A percentile compares a stretch with the other conserved stretches of the same genome.
These are phyloP conservation scores for Prunus armeniaca DNA, from an alignment of 306 rosid genomes.

Conservation along the genomic window DNA sequence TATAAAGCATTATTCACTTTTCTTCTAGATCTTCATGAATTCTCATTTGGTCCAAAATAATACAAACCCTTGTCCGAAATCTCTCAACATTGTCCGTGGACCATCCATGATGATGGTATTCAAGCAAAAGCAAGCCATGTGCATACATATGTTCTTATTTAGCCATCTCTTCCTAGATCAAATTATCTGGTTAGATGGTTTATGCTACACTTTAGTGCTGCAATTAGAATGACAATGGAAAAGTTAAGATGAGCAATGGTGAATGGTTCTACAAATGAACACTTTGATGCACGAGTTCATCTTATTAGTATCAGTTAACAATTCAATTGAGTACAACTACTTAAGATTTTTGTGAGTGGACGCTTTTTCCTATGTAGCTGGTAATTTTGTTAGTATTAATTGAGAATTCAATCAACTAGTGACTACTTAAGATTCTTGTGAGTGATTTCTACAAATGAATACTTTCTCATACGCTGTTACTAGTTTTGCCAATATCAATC, in stretches of 20 bases:
- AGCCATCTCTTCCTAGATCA: background rate
- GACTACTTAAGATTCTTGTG: no score
- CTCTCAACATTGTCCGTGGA: slow-evolving; percentile 4
- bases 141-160: background rate
- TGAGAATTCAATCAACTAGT: background rate
- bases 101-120: background rate
- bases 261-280: no score
- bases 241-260: no score
- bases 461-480: background rate
- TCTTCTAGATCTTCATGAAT: slow-evolving; percentile 10
- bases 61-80: slow-evolving; percentile 7
- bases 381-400: background rate
- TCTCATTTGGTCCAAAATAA: slow-evolving; percentile 8
- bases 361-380: no score
- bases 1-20: background rate
- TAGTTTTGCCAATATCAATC: background rate
- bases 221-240: no score
- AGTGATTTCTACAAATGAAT: background rate
- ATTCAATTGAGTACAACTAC: no score
- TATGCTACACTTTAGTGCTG: no score
- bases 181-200: background rate
- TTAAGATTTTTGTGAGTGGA: no score
- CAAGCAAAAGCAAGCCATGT: background rate
- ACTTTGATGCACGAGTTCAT: no score
- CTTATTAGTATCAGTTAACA: no score